phyloP scores from a whole-genome alignment of 345 rosid genomes.

The Fremontodendron californicum region DNA sequence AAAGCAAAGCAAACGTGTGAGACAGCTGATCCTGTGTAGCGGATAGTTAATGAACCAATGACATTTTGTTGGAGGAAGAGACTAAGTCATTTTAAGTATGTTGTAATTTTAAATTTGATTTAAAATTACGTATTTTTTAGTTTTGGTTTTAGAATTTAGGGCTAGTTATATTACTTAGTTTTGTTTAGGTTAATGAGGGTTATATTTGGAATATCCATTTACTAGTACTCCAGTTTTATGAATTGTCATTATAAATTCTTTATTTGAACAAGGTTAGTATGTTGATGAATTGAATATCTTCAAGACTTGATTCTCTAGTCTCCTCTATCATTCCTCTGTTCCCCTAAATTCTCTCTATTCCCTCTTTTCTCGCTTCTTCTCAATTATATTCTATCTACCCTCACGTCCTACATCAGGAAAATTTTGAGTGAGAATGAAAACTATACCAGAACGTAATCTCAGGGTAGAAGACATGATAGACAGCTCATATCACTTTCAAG shows the following conservation, averaged over 20 bases:
- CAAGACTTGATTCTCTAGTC: not conserved
- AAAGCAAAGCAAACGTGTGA: conserved; percentile 18
- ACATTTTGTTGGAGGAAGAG: not conserved
- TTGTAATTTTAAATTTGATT: not conserved
- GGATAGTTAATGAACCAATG: not conserved
- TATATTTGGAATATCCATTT: not conserved
- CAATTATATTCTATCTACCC: not conserved
- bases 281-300: not conserved
- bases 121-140: not conserved
- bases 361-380: not conserved
- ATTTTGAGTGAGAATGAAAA: not conserved
- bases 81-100: not conserved
- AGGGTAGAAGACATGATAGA: not conserved
- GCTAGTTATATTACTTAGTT: not conserved
- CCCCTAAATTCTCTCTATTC: not conserved
- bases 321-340: not conserved
- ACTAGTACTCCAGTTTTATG: not conserved
- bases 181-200: not conserved
- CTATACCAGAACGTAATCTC: not conserved
- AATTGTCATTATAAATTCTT: not conserved
- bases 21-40: not conserved
- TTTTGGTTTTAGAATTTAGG: not conserved
- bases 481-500: not conserved
- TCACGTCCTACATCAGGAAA: not conserved
- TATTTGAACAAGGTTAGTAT: not conserved